phyloP scores from a whole-genome alignment of 2,329 filamentous ascomycete species.

The Cladosporium sp. region DNA sequence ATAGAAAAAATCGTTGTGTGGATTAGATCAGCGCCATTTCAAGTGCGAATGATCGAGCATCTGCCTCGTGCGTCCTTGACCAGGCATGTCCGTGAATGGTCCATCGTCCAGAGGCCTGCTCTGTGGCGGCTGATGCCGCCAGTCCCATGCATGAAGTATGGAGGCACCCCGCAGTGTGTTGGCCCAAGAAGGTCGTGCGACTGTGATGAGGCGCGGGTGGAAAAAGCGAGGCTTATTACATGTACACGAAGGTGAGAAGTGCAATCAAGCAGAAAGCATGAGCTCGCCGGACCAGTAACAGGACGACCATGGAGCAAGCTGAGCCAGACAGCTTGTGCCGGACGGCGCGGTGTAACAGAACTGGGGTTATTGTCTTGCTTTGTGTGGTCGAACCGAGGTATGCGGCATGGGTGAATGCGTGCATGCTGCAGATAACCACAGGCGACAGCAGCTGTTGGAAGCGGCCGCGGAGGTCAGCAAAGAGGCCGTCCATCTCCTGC shows the following conservation, averaged over 20 bases:
- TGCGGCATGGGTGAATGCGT: constrained; percentile 8
- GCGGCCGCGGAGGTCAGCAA: background rate
- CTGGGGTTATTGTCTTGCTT: constrained; percentile 8
- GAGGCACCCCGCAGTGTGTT: constrained; percentile 6
- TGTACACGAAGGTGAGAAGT: background rate
- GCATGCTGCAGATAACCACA: constrained; percentile 3
- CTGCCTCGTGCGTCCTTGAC: background rate
- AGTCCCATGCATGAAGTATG: background rate
- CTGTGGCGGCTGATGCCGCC: background rate
- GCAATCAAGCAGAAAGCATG: constrained; percentile 2
- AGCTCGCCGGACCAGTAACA: constrained; percentile 5
- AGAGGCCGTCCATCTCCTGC: background rate
- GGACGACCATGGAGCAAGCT: background rate
- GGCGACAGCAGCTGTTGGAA: background rate
- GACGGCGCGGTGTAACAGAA: constrained; percentile 12
- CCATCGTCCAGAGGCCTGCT: background rate
- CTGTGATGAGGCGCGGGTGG: constrained; percentile 16
- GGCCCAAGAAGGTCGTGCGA: constrained; percentile 18
- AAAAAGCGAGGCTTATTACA: background rate
- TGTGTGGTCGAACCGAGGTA: constrained; percentile 1
- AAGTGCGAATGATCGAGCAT: background rate
- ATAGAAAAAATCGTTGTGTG: no score
- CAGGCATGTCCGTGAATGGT: background rate
- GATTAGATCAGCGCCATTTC: background rate
- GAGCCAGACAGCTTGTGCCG: background rate